phyloP scores from a whole-genome alignment of 2,329 filamentous ascomycete genomes.

The Aspergillus pseudonomiae region DNA sequence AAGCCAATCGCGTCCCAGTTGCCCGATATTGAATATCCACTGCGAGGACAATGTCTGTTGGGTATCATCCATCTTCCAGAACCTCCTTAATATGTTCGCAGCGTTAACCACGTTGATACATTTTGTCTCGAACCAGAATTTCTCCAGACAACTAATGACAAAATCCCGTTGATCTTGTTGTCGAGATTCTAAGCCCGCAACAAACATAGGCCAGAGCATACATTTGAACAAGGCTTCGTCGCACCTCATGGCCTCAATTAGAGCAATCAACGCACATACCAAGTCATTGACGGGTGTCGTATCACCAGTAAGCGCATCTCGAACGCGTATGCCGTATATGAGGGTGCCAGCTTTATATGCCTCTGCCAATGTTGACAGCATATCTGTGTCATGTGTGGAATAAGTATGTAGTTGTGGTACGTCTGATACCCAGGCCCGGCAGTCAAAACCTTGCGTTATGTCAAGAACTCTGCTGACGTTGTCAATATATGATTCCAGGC shows the following conservation, averaged over 20 bases:
- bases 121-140: constrained; percentile 22
- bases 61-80: neutral
- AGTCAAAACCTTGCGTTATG: constrained; percentile 6
- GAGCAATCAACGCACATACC: constrained; percentile 9
- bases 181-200: constrained; percentile 23
- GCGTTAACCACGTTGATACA: constrained; percentile 28
- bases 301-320: neutral
- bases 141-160: constrained; percentile 12
- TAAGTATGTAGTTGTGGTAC: neutral
- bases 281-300: neutral
- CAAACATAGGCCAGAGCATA: constrained; percentile 25
- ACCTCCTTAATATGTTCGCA: neutral
- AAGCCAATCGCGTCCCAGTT: neutral
- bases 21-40: neutral
- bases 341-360: constrained; percentile 18
- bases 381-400: neutral
- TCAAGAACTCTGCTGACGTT: constrained; percentile 2
- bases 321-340: constrained; percentile 19
- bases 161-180: neutral
- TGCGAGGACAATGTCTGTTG: neutral
- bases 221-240: constrained; percentile 24
- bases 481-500: neutral
- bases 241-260: constrained; percentile 10
- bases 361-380: constrained; percentile 8
- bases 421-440: neutral